These are phyloP conservation scores for Rhizophora mangle DNA, from an alignment of 345 rosid species.

Conservation along the genomic window DNA sequence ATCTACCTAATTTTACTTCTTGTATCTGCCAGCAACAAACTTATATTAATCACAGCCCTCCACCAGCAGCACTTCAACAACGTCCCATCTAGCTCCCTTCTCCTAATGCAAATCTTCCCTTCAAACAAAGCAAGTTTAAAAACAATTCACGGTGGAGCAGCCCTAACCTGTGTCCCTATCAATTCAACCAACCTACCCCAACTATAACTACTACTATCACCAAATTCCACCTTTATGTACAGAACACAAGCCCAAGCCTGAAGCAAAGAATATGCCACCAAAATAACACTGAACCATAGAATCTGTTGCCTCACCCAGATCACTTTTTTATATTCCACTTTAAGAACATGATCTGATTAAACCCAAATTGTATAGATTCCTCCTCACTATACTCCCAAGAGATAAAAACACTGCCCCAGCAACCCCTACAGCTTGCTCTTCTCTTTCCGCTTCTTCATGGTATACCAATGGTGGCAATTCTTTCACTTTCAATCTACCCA, in stretches of 20 bases:
- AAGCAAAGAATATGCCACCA: constrained; percentile 53
- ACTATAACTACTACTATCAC: constrained; percentile 30
- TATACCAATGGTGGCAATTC: constrained; percentile 54
- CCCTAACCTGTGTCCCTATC: constrained; percentile 17
- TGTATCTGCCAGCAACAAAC: constrained; percentile 17
- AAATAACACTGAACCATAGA: neutral
- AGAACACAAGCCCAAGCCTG: constrained; percentile 28
- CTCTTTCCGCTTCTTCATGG: constrained; percentile 45
- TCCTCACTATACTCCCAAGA: constrained; percentile 77
- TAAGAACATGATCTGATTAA: constrained; percentile 71
- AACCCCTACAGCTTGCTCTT: constrained; percentile 53
- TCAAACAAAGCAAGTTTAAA: constrained; percentile 20
- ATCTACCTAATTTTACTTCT: constrained; percentile 28
- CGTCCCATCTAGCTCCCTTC: constrained; percentile 11
- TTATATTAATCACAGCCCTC: constrained; percentile 15
- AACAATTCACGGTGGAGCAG: constrained; percentile 15
- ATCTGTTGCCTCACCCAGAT: constrained; percentile 1
- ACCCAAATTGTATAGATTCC: constrained; percentile 85
- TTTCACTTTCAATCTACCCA: constrained; percentile 60
- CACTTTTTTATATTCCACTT: neutral
- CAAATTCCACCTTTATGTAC: constrained; percentile 41
- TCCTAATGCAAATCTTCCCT: constrained; percentile 12
- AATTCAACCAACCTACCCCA: constrained; percentile 40
- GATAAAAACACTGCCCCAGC: constrained; percentile 78
- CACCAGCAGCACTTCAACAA: constrained; percentile 16